Conservation (phyloP, 1,139 yeast genomes). For the Torulaspora globosa region DNA sequence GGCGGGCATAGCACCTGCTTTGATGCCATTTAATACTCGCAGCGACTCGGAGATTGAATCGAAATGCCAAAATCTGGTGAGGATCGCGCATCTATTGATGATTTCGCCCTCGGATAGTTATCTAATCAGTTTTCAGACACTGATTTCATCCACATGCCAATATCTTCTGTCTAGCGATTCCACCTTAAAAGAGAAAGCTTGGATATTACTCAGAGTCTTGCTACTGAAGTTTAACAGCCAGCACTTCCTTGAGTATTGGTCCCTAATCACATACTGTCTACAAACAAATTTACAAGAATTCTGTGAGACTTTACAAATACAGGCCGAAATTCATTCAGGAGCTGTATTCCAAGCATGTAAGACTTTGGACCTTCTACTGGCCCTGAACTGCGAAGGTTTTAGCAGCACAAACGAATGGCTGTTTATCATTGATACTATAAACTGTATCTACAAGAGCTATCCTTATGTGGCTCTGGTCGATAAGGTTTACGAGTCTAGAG, state of each 20-base stretch:
- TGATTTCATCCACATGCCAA: conserved; percentile 29
- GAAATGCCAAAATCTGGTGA: conserved; percentile 29
- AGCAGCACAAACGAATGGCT: conserved; percentile 75
- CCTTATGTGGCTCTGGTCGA: conserved; percentile 46
- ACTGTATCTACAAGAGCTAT: conserved; percentile 48
- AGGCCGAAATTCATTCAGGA: conserved; percentile 42
- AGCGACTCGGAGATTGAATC: conserved; percentile 30
- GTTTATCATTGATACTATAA: conserved; percentile 68
- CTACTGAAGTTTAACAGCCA: conserved; percentile 57
- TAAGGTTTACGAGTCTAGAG: conserved; percentile 45
- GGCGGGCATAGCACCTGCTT: conserved; percentile 30
- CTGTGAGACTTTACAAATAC: conserved; percentile 38
- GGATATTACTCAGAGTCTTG: conserved; percentile 58
- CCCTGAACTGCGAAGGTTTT: conserved; percentile 73
- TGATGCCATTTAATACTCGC: conserved; percentile 34
- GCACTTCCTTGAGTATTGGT: conserved; percentile 70
- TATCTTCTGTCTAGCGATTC: conserved; percentile 27
- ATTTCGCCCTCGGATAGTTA: conserved; percentile 59
- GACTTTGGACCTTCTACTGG: conserved; percentile 66
- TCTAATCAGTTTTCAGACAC: conserved; percentile 37
- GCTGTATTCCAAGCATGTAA: conserved; percentile 62
- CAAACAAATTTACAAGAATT: conserved; percentile 49
- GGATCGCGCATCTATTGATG: conserved; percentile 55
- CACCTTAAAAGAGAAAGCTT: conserved; percentile 29
- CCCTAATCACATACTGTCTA: conserved; percentile 58